phyloP scores from a whole-genome alignment of 345 rosid genomes.

The Citrus unshiu region DNA sequence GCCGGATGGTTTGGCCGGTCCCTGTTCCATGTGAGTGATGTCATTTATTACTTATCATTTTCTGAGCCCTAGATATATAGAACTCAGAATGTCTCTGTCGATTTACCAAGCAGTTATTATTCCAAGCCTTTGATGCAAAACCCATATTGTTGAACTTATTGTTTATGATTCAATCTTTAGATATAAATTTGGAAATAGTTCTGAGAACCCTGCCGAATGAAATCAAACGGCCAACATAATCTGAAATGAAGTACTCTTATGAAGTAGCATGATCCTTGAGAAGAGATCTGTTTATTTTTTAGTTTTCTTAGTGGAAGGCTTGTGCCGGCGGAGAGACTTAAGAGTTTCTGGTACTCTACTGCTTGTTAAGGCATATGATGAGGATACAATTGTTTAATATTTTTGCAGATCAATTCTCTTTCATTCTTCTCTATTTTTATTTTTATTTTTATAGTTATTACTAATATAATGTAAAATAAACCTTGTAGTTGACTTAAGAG shows the following conservation, averaged over 20 bases:
- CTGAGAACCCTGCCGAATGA: not conserved
- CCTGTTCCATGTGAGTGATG: conserved; percentile 74
- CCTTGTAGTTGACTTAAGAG: not conserved
- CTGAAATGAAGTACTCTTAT: not conserved
- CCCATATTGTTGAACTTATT: not conserved
- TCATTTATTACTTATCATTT: not conserved
- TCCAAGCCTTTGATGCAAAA: not conserved
- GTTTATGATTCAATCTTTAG: conserved; percentile 8
- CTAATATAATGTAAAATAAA: not conserved
- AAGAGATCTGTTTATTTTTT: not conserved
- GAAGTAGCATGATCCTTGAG: not conserved
- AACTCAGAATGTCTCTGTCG: not conserved
- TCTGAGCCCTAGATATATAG: not conserved
- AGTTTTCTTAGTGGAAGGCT: not conserved
- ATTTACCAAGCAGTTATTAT: not conserved
- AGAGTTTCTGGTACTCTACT: not conserved
- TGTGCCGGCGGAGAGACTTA: not conserved
- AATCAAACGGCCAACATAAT: not conserved
- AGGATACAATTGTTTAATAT: not conserved
- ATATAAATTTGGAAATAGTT: not conserved
- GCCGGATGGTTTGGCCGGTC: conserved; percentile 99
- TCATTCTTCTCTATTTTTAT: not conserved
- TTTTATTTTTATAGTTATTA: too few species aligned
- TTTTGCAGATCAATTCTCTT: not conserved
- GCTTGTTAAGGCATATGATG: not conserved